These are phyloP conservation scores for Hymenotorrendiella dingleyae DNA, from an alignment of 2,329 filamentous ascomycete species.

Conservation along the genomic window DNA sequence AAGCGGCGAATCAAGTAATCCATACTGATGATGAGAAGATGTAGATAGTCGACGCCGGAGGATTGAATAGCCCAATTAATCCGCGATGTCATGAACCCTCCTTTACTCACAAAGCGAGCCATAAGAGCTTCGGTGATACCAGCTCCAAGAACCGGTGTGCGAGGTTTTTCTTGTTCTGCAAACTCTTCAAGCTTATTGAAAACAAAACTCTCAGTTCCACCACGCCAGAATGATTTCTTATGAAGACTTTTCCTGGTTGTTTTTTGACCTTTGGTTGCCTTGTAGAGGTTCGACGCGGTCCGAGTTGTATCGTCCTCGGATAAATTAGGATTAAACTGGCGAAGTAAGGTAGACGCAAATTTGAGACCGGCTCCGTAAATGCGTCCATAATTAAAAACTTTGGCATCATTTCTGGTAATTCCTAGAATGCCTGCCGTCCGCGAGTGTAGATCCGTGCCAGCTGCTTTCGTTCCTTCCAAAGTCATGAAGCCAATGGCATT, in stretches of 20 bases:
- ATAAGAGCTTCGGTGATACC: slow-evolving; percentile 95
- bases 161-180: slow-evolving; percentile 84
- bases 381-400: slow-evolving; percentile 97
- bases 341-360: slow-evolving; percentile 82
- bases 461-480: slow-evolving; percentile 88
- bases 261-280: slow-evolving; percentile 83
- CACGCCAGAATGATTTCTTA: slow-evolving; percentile 82
- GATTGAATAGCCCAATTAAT: slow-evolving; percentile 99
- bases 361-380: slow-evolving; percentile 97
- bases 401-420: slow-evolving; percentile 91
- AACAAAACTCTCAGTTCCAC: slow-evolving; percentile 93
- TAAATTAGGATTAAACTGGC: slow-evolving; percentile 86
- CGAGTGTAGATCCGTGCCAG: slow-evolving; percentile 89
- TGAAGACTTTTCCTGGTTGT: slow-evolving; percentile 67
- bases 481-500: slow-evolving; percentile 99
- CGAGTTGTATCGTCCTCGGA: slow-evolving; percentile 71
- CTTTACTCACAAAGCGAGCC: slow-evolving; percentile 78
- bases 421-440: slow-evolving; percentile 87
- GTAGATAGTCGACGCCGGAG: slow-evolving; percentile 93
- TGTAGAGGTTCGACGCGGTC: slow-evolving; percentile 76
- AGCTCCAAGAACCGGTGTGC: slow-evolving; percentile 87
- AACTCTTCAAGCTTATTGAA: slow-evolving; percentile 99
- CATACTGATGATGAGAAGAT: slow-evolving; percentile 90
- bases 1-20: slow-evolving; percentile 84
- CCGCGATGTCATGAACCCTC: slow-evolving; percentile 87